A percentile compares a stretch with the other conserved stretches of the same genome.
Conservation (phyloP, 2,329 filamentous ascomycete species). For the Talaromyces sp. region DNA sequence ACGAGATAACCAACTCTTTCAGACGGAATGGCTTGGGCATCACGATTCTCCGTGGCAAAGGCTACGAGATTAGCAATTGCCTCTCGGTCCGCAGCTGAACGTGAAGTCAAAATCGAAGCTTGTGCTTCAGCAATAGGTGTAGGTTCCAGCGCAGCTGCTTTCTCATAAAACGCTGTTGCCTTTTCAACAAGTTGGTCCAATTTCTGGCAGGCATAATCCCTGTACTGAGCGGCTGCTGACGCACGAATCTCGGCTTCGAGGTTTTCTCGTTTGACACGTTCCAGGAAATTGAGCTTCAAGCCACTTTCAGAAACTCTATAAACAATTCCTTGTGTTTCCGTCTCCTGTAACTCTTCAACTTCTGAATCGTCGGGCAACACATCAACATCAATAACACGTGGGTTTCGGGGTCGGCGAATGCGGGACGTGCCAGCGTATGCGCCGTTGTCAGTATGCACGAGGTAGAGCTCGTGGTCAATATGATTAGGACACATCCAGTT, state of each 20-base stretch:
- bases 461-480: conserved; percentile 67
- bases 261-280: conserved; percentile 53
- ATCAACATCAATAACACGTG: conserved; percentile 68
- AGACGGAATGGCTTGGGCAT: conserved; percentile 20
- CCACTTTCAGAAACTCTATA: conserved; percentile 65
- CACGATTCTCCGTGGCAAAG: conserved; percentile 28
- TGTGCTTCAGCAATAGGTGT: conserved; percentile 25
- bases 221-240: conserved; percentile 25
- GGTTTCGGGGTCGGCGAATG: conserved; percentile 35
- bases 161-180: conserved; percentile 29
- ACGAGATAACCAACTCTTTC: conserved; percentile 32
- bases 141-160: conserved; percentile 5
- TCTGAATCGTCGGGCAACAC: conserved; percentile 58
- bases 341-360: conserved; percentile 56
- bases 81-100: conserved; percentile 33
- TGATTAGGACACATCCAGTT: conserved; percentile 91
- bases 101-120: conserved; percentile 28
- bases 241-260: conserved; percentile 25
- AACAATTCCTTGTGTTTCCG: conserved; percentile 62
- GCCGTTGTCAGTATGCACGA: conserved; percentile 50
- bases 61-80: conserved; percentile 34
- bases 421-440: conserved; percentile 43
- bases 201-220: conserved; percentile 28
- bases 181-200: conserved; percentile 29
- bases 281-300: conserved; percentile 71